Evolutionary conservation across 345 rosid species (phyloP), one percentile per base, ranked within the genome.

Genomic region (Stellera chamaejasme): DNA sequence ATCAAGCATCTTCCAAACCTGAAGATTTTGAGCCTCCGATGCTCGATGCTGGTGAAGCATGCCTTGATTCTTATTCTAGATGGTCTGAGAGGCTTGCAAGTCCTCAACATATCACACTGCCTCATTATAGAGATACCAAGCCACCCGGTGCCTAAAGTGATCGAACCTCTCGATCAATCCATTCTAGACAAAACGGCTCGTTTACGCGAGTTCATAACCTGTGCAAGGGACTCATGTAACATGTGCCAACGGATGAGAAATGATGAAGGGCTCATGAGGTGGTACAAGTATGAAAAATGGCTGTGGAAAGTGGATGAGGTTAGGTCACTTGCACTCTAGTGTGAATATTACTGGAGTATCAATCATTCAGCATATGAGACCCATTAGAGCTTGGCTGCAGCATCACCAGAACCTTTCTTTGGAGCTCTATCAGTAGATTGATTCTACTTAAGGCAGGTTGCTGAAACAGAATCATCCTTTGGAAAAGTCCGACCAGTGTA

Each of bases 101-200:
- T 83, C 49, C 87, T 91, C 46, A 85, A 88, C 75, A 83, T 88
- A 54, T 85, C 95, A 0, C 98, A 91, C 61, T 83, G 92, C 63
- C 65, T 82, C 64, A 54, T 85, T 14, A 52, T 83, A n/a, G 90
- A 91, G 52, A 52, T 14, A 58, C 56, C 41, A 5, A 61, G 71
- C 12, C 61, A 76, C 57, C 83, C 79, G 7, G 65, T 79, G 10
- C 66, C 65, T 0, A 67, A 52, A 69, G 54, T 85, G 51, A 59
- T 79, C 5, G 75, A 47, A 71, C 66, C 73, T 68, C 81, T 88
- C 0, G 90, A 80, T 66, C 51, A 63, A 26, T 56, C 59, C 15
- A 82, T 87, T 50, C 11, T 76, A 44, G 60, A 76, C 46, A 91
- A 69, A 69, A 85, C 90, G 6, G 57, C 69, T 43, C 75, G 79